Evolutionary conservation across 257 asterid species (phyloP).

Genomic region (Solanum medicagineum): DNA sequence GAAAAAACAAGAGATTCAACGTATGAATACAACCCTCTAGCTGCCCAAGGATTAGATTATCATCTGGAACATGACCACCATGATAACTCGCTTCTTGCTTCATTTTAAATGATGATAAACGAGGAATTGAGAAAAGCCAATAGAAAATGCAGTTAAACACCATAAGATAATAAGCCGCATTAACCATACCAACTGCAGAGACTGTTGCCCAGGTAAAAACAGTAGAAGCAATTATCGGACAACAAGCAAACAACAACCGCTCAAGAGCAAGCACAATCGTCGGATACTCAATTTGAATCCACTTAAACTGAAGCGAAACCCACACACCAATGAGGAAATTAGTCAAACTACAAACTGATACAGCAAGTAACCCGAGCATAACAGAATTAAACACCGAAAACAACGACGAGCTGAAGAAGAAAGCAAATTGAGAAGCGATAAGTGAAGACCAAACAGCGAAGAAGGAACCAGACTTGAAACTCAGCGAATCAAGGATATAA

Average conservation of each 20-base stretch:
- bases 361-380: conserved; percentile 46
- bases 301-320: conserved; percentile 93
- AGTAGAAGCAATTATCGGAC: conserved; percentile 57
- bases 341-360: conserved; percentile 56
- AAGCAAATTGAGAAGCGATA: conserved; percentile 64
- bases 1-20: conserved; percentile 61
- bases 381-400: conserved; percentile 41
- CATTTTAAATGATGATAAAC: conserved; percentile 65
- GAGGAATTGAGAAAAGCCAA: conserved; percentile 90
- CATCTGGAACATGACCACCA: conserved; percentile 75
- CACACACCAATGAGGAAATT: conserved; percentile 88
- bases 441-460: conserved; percentile 86
- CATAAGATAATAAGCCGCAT: conserved; percentile 88
- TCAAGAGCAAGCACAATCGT: conserved; percentile 83
- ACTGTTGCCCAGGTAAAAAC: conserved; percentile 96
- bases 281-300: conserved; percentile 93
- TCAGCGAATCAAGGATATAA: conserved; percentile 81
- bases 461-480: conserved; percentile 81
- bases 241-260: conserved; percentile 74
- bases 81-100: conserved; percentile 65
- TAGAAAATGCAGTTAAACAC: conserved; percentile 73
- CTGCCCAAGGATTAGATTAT: conserved; percentile 62
- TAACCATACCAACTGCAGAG: conserved; percentile 76
- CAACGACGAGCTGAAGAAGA: conserved; percentile 68
- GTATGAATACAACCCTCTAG: conserved; percentile 91